Conservation (phyloP, 345 rosid species). For the Mangifera indica region DNA sequence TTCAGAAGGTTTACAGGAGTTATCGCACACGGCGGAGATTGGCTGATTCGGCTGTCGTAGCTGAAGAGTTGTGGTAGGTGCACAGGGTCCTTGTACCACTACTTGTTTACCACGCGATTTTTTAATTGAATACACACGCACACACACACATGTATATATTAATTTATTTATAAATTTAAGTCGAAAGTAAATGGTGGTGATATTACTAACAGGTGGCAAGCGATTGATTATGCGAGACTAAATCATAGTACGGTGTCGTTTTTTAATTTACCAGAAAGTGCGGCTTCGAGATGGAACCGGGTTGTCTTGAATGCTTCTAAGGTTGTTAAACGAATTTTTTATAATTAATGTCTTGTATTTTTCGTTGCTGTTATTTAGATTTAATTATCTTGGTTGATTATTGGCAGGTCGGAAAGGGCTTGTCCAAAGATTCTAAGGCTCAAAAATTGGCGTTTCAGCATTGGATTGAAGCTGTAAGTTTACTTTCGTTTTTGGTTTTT, state of each 20-base stretch:
- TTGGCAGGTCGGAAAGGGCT: conserved; percentile 71
- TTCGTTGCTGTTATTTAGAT: not conserved
- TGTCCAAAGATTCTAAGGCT: conserved; percentile 62
- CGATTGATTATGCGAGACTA: conserved; percentile 70
- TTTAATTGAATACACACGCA: too few species aligned
- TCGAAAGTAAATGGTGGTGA: conserved; percentile 18
- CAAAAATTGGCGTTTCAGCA: conserved; percentile 89
- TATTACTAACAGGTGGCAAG: conserved; percentile 68
- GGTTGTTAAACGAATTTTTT: conserved; percentile 34
- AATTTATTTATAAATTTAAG: not conserved
- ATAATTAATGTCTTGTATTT: not conserved
- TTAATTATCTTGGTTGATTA: not conserved
- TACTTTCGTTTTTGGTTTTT: not conserved
- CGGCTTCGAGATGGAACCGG: conserved; percentile 81
- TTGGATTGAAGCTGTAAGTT: conserved; percentile 73
- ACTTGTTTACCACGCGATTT: too few species aligned
- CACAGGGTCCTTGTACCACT: not conserved
- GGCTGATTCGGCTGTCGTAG: conserved; percentile 89
- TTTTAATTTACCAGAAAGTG: conserved; percentile 70
- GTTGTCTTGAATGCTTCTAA: conserved; percentile 70
- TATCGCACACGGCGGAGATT: conserved; percentile 88
- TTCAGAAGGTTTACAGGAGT: conserved; percentile 85
- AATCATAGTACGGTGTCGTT: conserved; percentile 79
- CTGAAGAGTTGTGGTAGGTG: conserved; percentile 78
- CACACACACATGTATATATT: not conserved